These are phyloP conservation scores for Ascocoryne sarcoides DNA, from an alignment of 2,329 filamentous ascomycete species.

Conservation along the genomic window DNA sequence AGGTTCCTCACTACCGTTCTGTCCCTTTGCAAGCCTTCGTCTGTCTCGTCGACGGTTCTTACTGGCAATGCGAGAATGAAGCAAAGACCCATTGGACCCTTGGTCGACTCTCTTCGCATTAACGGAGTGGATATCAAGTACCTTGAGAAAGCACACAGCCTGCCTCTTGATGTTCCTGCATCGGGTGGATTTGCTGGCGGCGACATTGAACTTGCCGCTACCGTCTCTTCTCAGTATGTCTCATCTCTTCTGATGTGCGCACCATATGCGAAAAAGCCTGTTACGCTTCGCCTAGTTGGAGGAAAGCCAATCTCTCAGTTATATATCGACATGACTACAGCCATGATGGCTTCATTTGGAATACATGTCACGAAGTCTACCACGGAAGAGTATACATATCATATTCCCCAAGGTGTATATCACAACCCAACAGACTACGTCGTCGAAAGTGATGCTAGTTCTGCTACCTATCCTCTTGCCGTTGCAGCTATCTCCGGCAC, in stretches of 20 bases:
- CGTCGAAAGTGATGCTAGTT: slow-evolving; percentile 95
- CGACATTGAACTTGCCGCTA: slow-evolving; percentile 83
- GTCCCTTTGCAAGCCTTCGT: slow-evolving; percentile 64
- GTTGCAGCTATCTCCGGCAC: slow-evolving; percentile 93
- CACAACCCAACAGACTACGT: slow-evolving; percentile 77
- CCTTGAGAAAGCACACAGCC: slow-evolving; percentile 70
- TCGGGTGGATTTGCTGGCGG: slow-evolving; percentile 78
- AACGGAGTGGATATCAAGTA: slow-evolving; percentile 89
- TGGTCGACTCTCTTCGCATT: slow-evolving; percentile 78
- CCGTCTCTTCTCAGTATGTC: slow-evolving; percentile 97
- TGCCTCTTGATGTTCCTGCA: slow-evolving; percentile 76
- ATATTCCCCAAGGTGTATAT: slow-evolving; percentile 81
- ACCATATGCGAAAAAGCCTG: slow-evolving; percentile 88
- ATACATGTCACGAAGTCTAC: slow-evolving; percentile 68
- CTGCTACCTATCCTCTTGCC: slow-evolving; percentile 89
- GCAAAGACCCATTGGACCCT: slow-evolving; percentile 81
- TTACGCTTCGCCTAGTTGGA: slow-evolving; percentile 84
- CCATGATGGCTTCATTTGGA: slow-evolving; percentile 94
- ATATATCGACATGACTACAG: slow-evolving; percentile 97
- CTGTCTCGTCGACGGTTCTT: slow-evolving; percentile 62
- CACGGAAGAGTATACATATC: slow-evolving; percentile 81
- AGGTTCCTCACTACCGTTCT: slow-evolving; percentile 90
- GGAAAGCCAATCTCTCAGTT: slow-evolving; percentile 94
- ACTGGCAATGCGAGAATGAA: slow-evolving; percentile 98
- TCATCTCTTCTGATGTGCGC: slow-evolving; percentile 95